Evolutionary conservation across 208 protist species (phyloP).

Genomic region (Acanthamoeba culbertsoni): DNA sequence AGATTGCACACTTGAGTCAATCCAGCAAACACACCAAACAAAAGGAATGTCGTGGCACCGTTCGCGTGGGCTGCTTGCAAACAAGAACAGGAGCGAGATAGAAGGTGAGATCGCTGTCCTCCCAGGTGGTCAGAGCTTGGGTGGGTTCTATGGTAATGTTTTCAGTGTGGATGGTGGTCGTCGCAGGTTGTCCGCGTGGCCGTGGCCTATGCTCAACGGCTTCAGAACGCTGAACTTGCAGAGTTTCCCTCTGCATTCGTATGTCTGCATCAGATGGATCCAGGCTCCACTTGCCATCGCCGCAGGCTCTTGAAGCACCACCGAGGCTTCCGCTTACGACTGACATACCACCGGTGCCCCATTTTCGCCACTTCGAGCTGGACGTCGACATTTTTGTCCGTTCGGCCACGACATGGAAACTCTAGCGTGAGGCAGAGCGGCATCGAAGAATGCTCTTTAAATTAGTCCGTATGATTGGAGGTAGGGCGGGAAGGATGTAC

Average conservation of each 20-base stretch:
- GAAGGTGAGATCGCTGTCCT: not conserved
- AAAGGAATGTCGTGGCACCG: not conserved
- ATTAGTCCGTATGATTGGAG: not conserved
- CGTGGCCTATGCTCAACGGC: not conserved
- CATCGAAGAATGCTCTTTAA: not conserved
- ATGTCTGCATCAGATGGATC: not conserved
- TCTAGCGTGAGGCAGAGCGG: not conserved
- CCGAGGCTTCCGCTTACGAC: slow-evolving; percentile 10
- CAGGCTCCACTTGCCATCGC: not conserved
- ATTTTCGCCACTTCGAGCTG: not conserved
- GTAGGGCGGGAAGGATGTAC: not conserved
- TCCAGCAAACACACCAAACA: not conserved
- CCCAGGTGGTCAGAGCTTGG: not conserved
- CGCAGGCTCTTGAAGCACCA: not conserved
- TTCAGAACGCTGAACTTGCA: too few relatives aligned
- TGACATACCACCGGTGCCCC: not conserved
- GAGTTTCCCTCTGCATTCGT: not conserved
- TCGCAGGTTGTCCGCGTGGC: not conserved
- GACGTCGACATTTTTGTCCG: not conserved
- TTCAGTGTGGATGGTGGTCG: not conserved
- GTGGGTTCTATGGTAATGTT: not conserved
- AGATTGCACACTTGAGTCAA: not conserved
- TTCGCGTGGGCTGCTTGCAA: slow-evolving; percentile 19
- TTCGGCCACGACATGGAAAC: slow-evolving; percentile 26
- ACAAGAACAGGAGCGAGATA: slow-evolving; percentile 18